Evolutionary conservation across 331 rosid species (phyloP).

Genomic region (Phaseolus coccineus): DNA sequence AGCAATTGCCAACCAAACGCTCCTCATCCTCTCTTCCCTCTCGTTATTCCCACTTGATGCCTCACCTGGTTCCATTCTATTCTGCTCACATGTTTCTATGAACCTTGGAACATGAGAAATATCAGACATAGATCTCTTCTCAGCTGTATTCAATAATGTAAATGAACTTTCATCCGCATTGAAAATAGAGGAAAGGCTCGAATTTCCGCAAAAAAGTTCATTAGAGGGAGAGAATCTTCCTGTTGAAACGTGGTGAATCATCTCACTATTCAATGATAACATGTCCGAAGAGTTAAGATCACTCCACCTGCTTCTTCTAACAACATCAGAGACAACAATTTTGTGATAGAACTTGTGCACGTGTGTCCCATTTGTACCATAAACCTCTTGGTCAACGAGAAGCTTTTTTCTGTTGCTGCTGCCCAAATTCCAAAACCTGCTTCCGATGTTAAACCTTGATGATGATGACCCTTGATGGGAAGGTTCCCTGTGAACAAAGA

Average conservation of each 20-base stretch:
- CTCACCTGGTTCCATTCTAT: not conserved
- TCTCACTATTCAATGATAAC: constrained; percentile 15
- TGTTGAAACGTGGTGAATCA: constrained; percentile 13
- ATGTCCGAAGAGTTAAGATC: constrained; percentile 26
- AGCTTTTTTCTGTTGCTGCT: constrained; percentile 4
- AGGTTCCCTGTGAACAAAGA: constrained; percentile 15
- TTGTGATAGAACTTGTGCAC: constrained; percentile 27
- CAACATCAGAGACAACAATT: constrained; percentile 28
- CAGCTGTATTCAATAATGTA: not conserved
- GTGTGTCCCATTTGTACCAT: not conserved
- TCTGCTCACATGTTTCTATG: not conserved
- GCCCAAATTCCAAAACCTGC: not conserved
- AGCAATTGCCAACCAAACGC: constrained; percentile 24
- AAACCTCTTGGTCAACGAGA: constrained; percentile 1
- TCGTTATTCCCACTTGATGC: not conserved
- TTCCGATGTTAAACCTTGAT: constrained; percentile 12
- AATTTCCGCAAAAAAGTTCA: not conserved
- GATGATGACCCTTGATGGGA: not conserved
- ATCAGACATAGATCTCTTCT: constrained; percentile 33
- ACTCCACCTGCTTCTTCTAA: constrained; percentile 36
- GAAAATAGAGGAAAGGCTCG: not conserved
- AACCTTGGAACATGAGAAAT: constrained; percentile 20
- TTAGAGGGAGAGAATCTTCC: constrained; percentile 1
- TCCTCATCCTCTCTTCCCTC: constrained; percentile 19
- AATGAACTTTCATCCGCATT: not conserved